A percentile compares a stretch with the other conserved stretches of the same genome.
These are phyloP conservation scores for Fusarium sp. DNA, from an alignment of 2,329 filamentous ascomycete genomes.

Conservation along the genomic window DNA sequence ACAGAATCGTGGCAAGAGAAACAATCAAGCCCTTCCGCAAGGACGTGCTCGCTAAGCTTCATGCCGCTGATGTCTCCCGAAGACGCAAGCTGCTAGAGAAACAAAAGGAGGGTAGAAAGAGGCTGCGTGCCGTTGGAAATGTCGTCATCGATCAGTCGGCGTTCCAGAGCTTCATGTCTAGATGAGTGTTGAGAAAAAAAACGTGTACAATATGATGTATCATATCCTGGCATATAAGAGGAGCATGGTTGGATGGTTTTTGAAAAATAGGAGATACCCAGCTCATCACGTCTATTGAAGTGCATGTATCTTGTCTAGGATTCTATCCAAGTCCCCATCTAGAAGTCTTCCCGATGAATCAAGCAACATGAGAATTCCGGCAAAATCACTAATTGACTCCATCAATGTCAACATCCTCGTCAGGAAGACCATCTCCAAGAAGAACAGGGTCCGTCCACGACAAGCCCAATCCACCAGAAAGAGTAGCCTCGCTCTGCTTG, in stretches of 20 bases:
- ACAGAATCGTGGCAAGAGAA: conserved; percentile 87
- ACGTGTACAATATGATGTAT: conserved; percentile 34
- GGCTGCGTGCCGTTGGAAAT: conserved; percentile 84
- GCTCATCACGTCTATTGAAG: conserved; percentile 1
- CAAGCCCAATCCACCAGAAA: conserved; percentile 50
- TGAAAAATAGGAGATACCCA: conserved; percentile 18
- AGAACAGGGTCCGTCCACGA: conserved; percentile 51
- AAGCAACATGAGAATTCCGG: background rate
- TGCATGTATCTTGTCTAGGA: background rate
- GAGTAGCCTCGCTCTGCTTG: conserved; percentile 58
- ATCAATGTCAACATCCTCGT: conserved; percentile 37
- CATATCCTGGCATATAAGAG: conserved; percentile 13
- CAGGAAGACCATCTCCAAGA: conserved; percentile 54
- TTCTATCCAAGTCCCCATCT: background rate
- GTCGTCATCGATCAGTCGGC: conserved; percentile 96
- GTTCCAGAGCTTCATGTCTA: conserved; percentile 93
- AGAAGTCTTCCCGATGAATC: background rate
- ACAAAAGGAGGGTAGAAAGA: conserved; percentile 95
- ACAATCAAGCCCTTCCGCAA: conserved; percentile 97
- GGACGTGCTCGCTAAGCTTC: conserved; percentile 92
- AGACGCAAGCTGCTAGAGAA: conserved; percentile 91
- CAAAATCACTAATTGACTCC: conserved; percentile 1
- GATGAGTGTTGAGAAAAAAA: conserved; percentile 57
- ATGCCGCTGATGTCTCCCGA: conserved; percentile 87
- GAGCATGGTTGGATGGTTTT: background rate